phyloP scores from a whole-genome alignment of 179 eudicot species.

The Gypsophila paniculata region DNA sequence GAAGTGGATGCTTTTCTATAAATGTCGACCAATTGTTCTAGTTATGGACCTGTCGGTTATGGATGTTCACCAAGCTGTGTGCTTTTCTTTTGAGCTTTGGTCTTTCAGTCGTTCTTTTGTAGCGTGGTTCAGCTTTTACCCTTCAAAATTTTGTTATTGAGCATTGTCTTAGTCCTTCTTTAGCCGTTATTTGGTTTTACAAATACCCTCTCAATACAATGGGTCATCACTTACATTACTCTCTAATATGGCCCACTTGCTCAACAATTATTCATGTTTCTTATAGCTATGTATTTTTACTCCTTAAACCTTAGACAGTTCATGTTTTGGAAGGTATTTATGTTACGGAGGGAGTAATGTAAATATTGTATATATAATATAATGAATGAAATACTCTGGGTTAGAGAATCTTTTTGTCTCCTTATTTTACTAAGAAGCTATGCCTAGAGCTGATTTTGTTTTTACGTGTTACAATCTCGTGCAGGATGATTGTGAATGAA shows the following conservation, averaged over 20 bases:
- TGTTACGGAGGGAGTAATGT: background rate
- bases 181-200: too few species aligned
- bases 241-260: too few species aligned
- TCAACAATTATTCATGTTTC: too few species aligned
- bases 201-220: too few species aligned
- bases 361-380: background rate
- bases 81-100: slow-evolving; percentile 9
- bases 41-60: background rate
- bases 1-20: background rate
- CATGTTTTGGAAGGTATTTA: too few species aligned
- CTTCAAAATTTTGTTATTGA: background rate
- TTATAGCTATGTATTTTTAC: too few species aligned
- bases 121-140: background rate
- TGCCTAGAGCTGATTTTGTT: background rate
- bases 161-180: background rate
- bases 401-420: background rate
- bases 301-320: too few species aligned
- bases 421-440: background rate
- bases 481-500: slow-evolving; percentile 92
- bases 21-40: background rate
- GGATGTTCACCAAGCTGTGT: background rate
- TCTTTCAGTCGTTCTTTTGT: background rate
- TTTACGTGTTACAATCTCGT: slow-evolving; percentile 12
- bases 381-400: background rate
- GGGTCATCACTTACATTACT: too few species aligned